phyloP scores from a whole-genome alignment of 164 flowering plant species.

The Magnolia officinalis region DNA sequence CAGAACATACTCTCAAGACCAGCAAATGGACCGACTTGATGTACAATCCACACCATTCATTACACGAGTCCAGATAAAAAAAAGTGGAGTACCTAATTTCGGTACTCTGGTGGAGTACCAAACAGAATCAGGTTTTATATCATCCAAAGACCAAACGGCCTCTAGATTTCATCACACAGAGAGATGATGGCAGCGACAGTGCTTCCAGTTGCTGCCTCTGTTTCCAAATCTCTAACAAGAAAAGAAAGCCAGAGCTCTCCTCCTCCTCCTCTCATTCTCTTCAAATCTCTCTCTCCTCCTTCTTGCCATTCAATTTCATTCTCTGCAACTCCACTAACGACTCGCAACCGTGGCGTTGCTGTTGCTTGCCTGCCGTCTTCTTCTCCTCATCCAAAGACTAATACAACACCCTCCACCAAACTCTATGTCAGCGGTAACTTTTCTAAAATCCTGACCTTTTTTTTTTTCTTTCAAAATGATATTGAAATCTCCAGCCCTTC shows the following conservation, averaged over 20 bases:
- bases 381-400: slow-evolving; percentile 12
- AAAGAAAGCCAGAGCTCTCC: background rate
- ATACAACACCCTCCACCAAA: slow-evolving; percentile 25
- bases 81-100: no score
- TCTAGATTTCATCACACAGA: background rate
- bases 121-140: no score
- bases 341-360: slow-evolving; percentile 3
- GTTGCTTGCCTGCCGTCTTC: slow-evolving; percentile 24
- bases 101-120: no score
- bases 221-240: slow-evolving; percentile 7
- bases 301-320: slow-evolving; percentile 6
- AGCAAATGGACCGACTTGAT: no score
- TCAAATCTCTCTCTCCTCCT: slow-evolving; percentile 2
- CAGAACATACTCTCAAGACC: no score
- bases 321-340: slow-evolving; percentile 10
- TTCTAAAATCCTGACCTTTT: background rate
- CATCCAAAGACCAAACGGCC: background rate
- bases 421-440: slow-evolving; percentile 58
- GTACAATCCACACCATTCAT: no score
- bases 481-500: background rate
- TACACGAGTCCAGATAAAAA: no score
- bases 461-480: background rate
- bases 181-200: slow-evolving; percentile 14
- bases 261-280: background rate
- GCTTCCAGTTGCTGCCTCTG: slow-evolving; percentile 7